Evolutionary conservation across 768 basidiomycete species (phyloP).

Genomic region (Tulasnella sp.): DNA sequence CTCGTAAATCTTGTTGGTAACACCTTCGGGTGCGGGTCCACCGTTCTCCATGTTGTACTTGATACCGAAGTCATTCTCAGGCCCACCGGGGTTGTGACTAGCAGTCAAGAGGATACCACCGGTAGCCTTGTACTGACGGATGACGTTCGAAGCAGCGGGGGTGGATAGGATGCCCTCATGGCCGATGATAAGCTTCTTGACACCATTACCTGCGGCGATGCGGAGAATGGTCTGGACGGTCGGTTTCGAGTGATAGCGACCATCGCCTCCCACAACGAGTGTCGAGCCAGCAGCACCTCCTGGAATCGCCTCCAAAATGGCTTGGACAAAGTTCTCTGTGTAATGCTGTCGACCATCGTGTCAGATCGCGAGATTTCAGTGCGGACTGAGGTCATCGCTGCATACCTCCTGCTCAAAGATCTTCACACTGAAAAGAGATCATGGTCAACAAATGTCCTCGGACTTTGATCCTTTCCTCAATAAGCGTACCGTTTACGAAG

Average conservation of each 20-base stretch:
- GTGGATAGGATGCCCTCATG: constrained; percentile 90
- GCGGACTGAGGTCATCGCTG: not conserved
- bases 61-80: constrained; percentile 98
- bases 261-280: constrained; percentile 94
- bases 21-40: constrained; percentile 91
- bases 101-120: constrained; percentile 97
- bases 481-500: constrained; percentile 74
- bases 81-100: constrained; percentile 96
- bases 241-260: constrained; percentile 83
- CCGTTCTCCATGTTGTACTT: constrained; percentile 99
- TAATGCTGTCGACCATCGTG: constrained; percentile 60
- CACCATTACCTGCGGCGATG: constrained; percentile 91
- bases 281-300: constrained; percentile 57
- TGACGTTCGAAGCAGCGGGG: constrained; percentile 92
- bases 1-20: constrained; percentile 94
- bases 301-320: constrained; percentile 87
- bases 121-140: constrained; percentile 90
- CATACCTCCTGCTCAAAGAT: constrained; percentile 93
- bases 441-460: constrained; percentile 25
- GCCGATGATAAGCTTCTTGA: constrained; percentile 86
- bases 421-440: constrained; percentile 61
- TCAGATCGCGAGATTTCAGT: constrained; percentile 17
- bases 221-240: constrained; percentile 85
- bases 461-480: not conserved
- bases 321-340: constrained; percentile 96